Evolutionary conservation across 2,329 filamentous ascomycete genomes (phyloP).

Genomic region (Microdochium bolleyi): DNA sequence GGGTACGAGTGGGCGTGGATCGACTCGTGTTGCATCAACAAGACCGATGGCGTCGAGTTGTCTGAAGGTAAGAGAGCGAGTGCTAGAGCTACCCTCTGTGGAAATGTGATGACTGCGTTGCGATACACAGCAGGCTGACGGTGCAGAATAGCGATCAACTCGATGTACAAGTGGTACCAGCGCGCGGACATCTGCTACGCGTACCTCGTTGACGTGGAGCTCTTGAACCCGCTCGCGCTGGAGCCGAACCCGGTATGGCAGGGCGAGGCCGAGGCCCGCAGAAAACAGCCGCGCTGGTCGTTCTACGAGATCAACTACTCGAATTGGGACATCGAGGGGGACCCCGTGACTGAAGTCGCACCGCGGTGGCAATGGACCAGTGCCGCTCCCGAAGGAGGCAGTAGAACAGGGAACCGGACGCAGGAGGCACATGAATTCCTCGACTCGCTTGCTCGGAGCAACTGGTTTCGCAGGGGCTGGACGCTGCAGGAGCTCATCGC

Average conservation of each 20-base stretch:
- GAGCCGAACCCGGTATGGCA: slow-evolving; percentile 15
- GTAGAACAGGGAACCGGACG: neutral
- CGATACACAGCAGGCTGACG: too few species aligned
- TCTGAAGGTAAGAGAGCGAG: slow-evolving; percentile 5
- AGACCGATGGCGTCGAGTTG: slow-evolving; percentile 9
- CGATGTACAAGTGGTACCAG: slow-evolving; percentile 11
- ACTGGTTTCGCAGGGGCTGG: slow-evolving; percentile 10
- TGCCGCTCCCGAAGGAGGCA: too few species aligned
- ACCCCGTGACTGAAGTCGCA: neutral
- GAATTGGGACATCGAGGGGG: neutral
- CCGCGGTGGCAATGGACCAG: neutral
- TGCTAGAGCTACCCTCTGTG: too few species aligned
- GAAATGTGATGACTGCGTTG: too few species aligned
- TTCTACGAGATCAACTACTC: slow-evolving; percentile 13
- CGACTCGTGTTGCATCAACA: slow-evolving; percentile 17
- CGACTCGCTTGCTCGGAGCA: neutral
- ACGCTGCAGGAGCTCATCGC: slow-evolving; percentile 14
- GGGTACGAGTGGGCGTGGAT: slow-evolving; percentile 11
- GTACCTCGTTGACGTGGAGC: slow-evolving; percentile 12
- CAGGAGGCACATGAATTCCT: slow-evolving; percentile 16
- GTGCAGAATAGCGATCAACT: slow-evolving; percentile 7
- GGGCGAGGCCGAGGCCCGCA: slow-evolving; percentile 18
- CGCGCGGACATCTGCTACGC: slow-evolving; percentile 9
- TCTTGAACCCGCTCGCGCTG: neutral
- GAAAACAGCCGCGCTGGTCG: slow-evolving; percentile 1